Conservation (phyloP, 768 basidiomycete genomes). For the Baorangia bicolor region DNA sequence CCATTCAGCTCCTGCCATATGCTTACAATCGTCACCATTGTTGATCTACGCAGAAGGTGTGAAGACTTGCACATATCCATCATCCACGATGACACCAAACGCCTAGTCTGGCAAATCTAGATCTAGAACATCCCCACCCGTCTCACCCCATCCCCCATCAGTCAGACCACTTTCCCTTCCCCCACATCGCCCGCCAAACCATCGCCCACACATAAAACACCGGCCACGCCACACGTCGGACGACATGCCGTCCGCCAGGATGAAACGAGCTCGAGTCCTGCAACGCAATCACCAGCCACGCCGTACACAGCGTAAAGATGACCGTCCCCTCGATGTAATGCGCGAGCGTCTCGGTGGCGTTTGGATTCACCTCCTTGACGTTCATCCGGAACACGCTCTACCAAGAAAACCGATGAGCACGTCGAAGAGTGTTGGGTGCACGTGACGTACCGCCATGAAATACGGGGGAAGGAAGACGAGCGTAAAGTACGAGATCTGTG, state of each 20-base stretch:
- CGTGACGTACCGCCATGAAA: neutral
- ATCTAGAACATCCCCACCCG: too few species aligned
- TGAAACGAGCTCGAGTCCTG: neutral
- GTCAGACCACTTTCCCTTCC: neutral
- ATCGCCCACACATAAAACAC: neutral
- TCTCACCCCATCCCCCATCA: neutral
- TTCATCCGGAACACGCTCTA: neutral
- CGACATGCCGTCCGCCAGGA: neutral
- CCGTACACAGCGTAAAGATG: neutral
- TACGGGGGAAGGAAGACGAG: neutral
- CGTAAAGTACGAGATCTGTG: neutral
- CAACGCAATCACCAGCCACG: neutral
- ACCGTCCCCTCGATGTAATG: neutral
- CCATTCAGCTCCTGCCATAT: too few species aligned
- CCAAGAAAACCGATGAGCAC: neutral
- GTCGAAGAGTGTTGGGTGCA: neutral
- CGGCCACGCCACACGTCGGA: neutral
- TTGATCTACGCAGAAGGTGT: too few species aligned
- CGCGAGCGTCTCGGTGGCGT: neutral
- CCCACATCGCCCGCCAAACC: neutral
- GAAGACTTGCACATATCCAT: too few species aligned
- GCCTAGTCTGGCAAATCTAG: too few species aligned
- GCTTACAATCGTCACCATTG: too few species aligned
- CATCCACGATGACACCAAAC: too few species aligned
- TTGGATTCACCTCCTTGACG: neutral